phyloP scores from a whole-genome alignment of 1,284 basidiomycete genomes.

The Naganishia sp. region DNA sequence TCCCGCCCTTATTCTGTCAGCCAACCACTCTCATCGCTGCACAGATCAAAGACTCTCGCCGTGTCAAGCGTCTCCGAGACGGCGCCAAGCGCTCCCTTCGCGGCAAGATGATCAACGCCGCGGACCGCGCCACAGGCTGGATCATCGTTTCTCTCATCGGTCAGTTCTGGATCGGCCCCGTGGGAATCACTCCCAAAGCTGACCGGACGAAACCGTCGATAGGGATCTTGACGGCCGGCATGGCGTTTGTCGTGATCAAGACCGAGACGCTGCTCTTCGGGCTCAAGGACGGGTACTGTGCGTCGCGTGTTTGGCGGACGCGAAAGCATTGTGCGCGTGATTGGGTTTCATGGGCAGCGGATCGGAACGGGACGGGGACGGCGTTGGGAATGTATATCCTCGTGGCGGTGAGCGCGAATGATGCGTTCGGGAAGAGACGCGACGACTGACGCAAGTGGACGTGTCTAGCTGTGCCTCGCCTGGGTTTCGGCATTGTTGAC shows the following conservation, averaged over 20 bases:
- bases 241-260: constrained; percentile 84
- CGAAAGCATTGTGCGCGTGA: constrained; percentile 68
- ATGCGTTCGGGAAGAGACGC: not conserved
- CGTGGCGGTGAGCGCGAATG: constrained; percentile 67
- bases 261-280: constrained; percentile 92
- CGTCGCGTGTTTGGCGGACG: constrained; percentile 68
- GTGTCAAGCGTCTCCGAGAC: constrained; percentile 68
- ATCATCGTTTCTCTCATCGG: constrained; percentile 75
- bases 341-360: constrained; percentile 31
- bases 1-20: not conserved
- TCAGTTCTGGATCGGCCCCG: constrained; percentile 12
- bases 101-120: constrained; percentile 66
- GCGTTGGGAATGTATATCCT: constrained; percentile 64
- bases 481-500: constrained; percentile 74
- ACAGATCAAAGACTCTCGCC: constrained; percentile 79
- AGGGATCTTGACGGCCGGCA: constrained; percentile 76
- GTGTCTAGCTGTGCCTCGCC: constrained; percentile 63
- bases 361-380: constrained; percentile 58
- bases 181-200: too few relatives aligned
- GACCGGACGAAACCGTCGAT: not conserved
- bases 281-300: constrained; percentile 87
- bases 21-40: too few relatives aligned
- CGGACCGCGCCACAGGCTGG: constrained; percentile 88
- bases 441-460: not conserved
- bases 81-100: constrained; percentile 66